Percentiles rank a stretch among this genome's conserved stretches.
Evolutionary conservation across 2,329 filamentous ascomycete genomes (phyloP).

Genomic region (Fusarium equiseti): DNA sequence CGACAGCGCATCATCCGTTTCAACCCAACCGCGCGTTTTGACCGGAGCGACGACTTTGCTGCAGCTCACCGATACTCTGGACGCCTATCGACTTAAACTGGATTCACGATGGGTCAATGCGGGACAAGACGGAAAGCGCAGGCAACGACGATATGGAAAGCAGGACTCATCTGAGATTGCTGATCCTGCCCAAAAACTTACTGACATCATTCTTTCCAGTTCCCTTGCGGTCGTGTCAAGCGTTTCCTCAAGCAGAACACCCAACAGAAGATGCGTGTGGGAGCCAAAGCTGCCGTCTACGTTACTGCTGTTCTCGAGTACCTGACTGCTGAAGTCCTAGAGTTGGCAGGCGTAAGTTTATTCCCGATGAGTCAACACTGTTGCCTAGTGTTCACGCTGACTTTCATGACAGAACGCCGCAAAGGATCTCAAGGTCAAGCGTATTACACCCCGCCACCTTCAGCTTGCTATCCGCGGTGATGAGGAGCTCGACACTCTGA

Average conservation of each 20-base stretch:
- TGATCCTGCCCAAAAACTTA: background rate
- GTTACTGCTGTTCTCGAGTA: slow-evolving; percentile 98
- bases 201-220: slow-evolving; percentile 67
- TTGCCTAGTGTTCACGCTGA: slow-evolving; percentile 41
- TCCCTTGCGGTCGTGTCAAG: slow-evolving; percentile 99
- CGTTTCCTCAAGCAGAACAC: slow-evolving; percentile 99
- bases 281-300: slow-evolving; percentile 98
- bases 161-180: slow-evolving; percentile 20
- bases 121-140: slow-evolving; percentile 34
- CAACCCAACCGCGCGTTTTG: slow-evolving; percentile 9
- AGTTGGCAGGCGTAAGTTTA: slow-evolving; percentile 85
- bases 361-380: slow-evolving; percentile 11
- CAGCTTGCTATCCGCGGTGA: slow-evolving; percentile 98
- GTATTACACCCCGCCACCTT: slow-evolving; percentile 96
- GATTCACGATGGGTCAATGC: slow-evolving; percentile 24
- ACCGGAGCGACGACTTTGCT: slow-evolving; percentile 21
- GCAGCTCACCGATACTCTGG: slow-evolving; percentile 17
- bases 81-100: slow-evolving; percentile 3
- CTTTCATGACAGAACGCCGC: slow-evolving; percentile 79
- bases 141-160: slow-evolving; percentile 19
- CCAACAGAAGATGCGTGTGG: slow-evolving; percentile 99
- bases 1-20: slow-evolving; percentile 16
- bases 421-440: slow-evolving; percentile 99
- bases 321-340: slow-evolving; percentile 95
- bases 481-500: slow-evolving; percentile 97